Conservation (phyloP, 805 yeast genomes). For the Schizosaccharomyces osmophilus region DNA sequence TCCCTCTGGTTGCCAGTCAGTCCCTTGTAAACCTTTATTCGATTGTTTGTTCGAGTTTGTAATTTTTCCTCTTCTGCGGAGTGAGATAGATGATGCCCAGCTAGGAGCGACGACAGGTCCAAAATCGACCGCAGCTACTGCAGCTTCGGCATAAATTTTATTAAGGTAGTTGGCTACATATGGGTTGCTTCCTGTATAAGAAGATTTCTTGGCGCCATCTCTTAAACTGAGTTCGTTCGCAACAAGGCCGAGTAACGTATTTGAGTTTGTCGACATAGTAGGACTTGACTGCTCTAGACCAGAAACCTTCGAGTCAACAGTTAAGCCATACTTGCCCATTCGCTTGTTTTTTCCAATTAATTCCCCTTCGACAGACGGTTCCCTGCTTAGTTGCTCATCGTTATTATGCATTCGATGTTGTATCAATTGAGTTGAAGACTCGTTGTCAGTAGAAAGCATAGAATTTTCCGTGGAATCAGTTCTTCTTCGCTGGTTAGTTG, state of each 20-base stretch:
- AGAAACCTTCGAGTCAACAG: no score
- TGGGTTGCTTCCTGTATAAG: constrained; percentile 47
- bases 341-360: no score
- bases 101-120: not conserved
- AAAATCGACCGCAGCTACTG: not conserved
- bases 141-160: constrained; percentile 29
- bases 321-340: no score
- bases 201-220: constrained; percentile 5
- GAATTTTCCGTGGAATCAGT: no score
- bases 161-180: constrained; percentile 33
- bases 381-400: no score
- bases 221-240: not conserved
- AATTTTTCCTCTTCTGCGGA: not conserved
- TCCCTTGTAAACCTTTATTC: constrained; percentile 13
- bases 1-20: not conserved
- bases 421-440: no score
- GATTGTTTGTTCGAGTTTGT: not conserved
- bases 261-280: no score
- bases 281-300: no score
- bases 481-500: no score
- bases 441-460: no score
- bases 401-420: no score
- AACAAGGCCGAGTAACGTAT: not conserved
- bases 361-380: no score
- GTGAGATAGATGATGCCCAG: not conserved